Evolutionary conservation across 768 basidiomycete genomes (phyloP).

Genomic region (Tricholoma flavovirens): DNA sequence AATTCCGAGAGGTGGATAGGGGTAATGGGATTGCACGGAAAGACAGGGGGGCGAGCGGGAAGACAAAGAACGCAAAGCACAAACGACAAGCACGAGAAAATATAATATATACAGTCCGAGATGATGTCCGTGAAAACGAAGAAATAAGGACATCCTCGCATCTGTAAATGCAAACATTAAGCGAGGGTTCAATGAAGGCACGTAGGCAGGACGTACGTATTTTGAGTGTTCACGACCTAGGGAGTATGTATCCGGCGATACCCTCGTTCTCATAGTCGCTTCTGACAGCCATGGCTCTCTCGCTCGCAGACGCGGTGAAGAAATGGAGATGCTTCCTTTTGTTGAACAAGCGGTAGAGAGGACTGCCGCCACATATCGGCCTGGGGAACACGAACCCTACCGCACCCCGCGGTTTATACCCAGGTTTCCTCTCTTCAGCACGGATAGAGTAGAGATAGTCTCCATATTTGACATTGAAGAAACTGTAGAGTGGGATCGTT

Average conservation of each 20-base stretch:
- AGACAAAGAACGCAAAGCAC: background rate
- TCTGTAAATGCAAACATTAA: background rate
- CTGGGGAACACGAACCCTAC: conserved; percentile 5
- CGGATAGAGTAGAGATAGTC: conserved; percentile 8
- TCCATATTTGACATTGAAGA: background rate
- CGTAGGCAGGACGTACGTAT: background rate
- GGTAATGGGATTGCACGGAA: background rate
- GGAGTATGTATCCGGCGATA: conserved; percentile 8
- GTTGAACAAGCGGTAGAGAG: conserved; percentile 9
- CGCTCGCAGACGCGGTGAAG: conserved; percentile 7
- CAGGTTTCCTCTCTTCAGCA: background rate
- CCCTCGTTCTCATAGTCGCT: conserved; percentile 9
- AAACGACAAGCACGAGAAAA: background rate
- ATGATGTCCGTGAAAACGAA: background rate
- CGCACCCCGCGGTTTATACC: conserved; percentile 7
- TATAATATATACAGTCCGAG: background rate
- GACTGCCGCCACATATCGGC: background rate
- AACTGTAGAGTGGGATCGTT: background rate
- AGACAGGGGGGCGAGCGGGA: background rate
- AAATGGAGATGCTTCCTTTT: conserved; percentile 3
- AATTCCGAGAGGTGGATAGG: too few relatives aligned
- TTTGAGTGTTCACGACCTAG: background rate
- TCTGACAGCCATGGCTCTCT: conserved; percentile 4
- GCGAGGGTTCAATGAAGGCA: background rate
- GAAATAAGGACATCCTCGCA: background rate